Conservation (phyloP, 768 basidiomycete genomes). For the Collybia mongolica region DNA sequence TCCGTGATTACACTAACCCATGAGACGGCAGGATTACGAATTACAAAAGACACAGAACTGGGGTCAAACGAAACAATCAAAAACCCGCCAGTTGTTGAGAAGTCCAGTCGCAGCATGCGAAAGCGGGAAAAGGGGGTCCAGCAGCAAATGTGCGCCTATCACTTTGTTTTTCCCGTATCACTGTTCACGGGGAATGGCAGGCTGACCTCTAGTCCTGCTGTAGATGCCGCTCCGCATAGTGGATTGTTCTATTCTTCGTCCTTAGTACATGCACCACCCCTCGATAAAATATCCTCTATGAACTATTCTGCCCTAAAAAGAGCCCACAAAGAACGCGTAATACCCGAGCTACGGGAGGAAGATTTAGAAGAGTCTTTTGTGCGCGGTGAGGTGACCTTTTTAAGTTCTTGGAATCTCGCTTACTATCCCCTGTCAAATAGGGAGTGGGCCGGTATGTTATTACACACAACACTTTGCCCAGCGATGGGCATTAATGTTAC, state of each 20-base stretch:
- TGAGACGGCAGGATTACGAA: conserved; percentile 53
- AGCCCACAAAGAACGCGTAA: conserved; percentile 58
- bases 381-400: conserved; percentile 51
- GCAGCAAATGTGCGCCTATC: conserved; percentile 22
- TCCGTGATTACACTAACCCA: neutral
- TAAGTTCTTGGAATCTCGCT: neutral
- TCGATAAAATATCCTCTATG: conserved; percentile 20
- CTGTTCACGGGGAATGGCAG: neutral
- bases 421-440: conserved; percentile 32
- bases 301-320: conserved; percentile 73
- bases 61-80: conserved; percentile 84
- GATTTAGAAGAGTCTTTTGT: conserved; percentile 90
- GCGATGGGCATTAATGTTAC: conserved; percentile 18
- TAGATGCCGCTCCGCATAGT: conserved; percentile 40
- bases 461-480: neutral
- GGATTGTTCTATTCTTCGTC: conserved; percentile 16
- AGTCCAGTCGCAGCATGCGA: conserved; percentile 45
- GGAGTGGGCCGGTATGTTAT: conserved; percentile 71
- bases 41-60: conserved; percentile 82
- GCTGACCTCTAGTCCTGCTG: conserved; percentile 25
- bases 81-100: conserved; percentile 43
- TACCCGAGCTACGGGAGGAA: conserved; percentile 71
- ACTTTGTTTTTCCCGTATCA: conserved; percentile 7
- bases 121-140: conserved; percentile 37
- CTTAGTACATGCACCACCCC: no score